Percentiles rank a stretch among this genome's conserved stretches.
Evolutionary conservation across 163 green algal genomes (phyloP).

Genomic region (Picocystis sp.): DNA sequence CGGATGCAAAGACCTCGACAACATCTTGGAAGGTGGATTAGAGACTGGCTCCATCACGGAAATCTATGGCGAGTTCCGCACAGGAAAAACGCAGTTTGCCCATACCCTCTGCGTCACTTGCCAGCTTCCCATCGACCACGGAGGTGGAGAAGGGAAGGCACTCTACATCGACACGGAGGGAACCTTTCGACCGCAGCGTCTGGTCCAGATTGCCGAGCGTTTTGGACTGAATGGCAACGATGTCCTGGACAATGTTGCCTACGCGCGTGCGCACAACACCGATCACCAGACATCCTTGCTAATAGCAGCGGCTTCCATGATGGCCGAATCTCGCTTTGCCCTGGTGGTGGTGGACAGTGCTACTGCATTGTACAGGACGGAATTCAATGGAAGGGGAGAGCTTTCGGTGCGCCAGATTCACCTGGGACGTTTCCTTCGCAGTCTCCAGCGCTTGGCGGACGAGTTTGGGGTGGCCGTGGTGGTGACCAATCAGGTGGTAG

Average conservation of each 20-base stretch:
- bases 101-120: constrained; percentile 95
- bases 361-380: constrained; percentile 77
- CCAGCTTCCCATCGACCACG: constrained; percentile 82
- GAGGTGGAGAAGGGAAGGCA: constrained; percentile 89
- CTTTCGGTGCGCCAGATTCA: constrained; percentile 76
- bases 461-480: constrained; percentile 94
- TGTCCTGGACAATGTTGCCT: constrained; percentile 98
- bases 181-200: constrained; percentile 79
- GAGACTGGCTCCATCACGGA: constrained; percentile 97
- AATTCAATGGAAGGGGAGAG: constrained; percentile 88
- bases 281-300: constrained; percentile 91
- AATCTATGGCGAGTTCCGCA: constrained; percentile 91
- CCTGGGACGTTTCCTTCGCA: constrained; percentile 78
- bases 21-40: constrained; percentile 86
- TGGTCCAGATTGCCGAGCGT: constrained; percentile 83
- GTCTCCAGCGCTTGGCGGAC: constrained; percentile 73
- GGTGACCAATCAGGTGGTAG: constrained; percentile 96
- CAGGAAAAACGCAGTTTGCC: constrained; percentile 94
- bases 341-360: constrained; percentile 90
- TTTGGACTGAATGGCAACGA: constrained; percentile 72
- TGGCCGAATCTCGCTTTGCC: constrained; percentile 75
- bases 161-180: constrained; percentile 99
- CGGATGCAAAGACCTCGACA: constrained; percentile 78
- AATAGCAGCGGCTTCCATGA: constrained; percentile 63
- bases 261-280: constrained; percentile 93